Base-by-base conservation (phyloP, 495 filamentous ascomycete genomes). In the Amniculicola lignicola region DNA sequence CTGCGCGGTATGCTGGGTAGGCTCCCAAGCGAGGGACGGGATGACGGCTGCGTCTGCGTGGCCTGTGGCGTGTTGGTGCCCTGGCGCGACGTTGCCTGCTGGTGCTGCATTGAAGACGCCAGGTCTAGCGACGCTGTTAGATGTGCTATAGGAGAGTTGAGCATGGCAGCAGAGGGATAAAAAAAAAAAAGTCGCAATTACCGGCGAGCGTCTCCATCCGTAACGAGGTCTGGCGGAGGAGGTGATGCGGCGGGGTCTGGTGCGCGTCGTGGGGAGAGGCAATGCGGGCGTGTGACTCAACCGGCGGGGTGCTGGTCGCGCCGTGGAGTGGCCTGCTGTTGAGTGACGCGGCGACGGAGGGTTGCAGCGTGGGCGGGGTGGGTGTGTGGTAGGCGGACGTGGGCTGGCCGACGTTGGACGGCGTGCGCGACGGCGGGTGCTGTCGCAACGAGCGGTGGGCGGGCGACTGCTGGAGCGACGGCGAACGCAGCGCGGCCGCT, bases 61-160 rank as follows among this genome's bases (percentile, higher is more conserved):
- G 67, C 37, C 29, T 33, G 29, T 9, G 11, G 19, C 6, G 19
- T 70, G 27, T 65, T 65, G 29, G 72, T 67, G 46, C 65, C 79
- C 19, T 74, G 72, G 14, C 75, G 74, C 46, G 74, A 70, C 2
- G 75, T 59, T 59, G 72, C 77, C 55, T 86, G 82, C 40, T 79
- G 79, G 51, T 81, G 78, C 69, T 85, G 82, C 79, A 85, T 84
- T 3, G 82, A 77, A 37, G 83, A n/a, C n/a, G n/a, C 83, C 27
- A 85, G 65, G 63, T 85, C 83, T 72, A 27, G 27, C 11, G 29
- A n/a, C 29, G 29, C 29, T 33, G 7, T 40, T 38, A 19, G 1
- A 10, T 25, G 35, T 6, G 21, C 25, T 4, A 2, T 7, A 9
- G 36, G 29, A 16, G 27, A 6, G 15, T 44, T 22, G 22, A 14